A percentile compares a stretch with the other conserved stretches of the same genome.
These are phyloP conservation scores for Saksenaea vasiformis DNA, from an alignment of 371 early-diverging fungal genomes.

Conservation along the genomic window DNA sequence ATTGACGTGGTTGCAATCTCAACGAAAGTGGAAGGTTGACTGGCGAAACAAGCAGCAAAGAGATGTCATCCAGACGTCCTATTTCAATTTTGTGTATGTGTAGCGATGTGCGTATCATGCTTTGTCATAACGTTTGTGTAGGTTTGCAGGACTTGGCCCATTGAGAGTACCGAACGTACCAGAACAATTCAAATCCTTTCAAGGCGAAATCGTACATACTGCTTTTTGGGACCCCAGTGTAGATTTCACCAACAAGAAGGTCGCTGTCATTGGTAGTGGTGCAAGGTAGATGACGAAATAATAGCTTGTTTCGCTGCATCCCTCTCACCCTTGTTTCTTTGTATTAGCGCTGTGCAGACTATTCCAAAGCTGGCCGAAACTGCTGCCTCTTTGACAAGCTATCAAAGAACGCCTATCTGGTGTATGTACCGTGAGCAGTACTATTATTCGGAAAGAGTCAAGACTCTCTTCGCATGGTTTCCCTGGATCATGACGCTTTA, in stretches of 20 bases:
- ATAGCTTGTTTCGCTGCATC: not conserved
- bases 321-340: not conserved
- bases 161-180: conserved; percentile 57
- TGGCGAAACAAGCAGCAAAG: conserved; percentile 14
- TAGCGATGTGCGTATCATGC: not conserved
- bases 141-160: conserved; percentile 33
- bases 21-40: conserved; percentile 50
- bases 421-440: conserved; percentile 6
- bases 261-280: conserved; percentile 58
- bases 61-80: conserved; percentile 7
- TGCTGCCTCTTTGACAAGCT: conserved; percentile 14
- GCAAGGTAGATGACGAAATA: conserved; percentile 41
- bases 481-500: conserved; percentile 22
- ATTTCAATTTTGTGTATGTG: conserved; percentile 37
- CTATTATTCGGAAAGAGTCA: conserved; percentile 10
- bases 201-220: conserved; percentile 51
- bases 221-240: conserved; percentile 48
- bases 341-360: conserved; percentile 17
- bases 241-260: conserved; percentile 51
- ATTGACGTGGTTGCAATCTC: conserved; percentile 44
- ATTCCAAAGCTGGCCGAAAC: conserved; percentile 19
- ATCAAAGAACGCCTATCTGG: conserved; percentile 26
- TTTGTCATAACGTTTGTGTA: conserved; percentile 13
- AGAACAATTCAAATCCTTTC: conserved; percentile 45
- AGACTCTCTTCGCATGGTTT: conserved; percentile 17